Conservation (phyloP, 202 grass and related monocot genomes). For the Musa balbisiana region DNA sequence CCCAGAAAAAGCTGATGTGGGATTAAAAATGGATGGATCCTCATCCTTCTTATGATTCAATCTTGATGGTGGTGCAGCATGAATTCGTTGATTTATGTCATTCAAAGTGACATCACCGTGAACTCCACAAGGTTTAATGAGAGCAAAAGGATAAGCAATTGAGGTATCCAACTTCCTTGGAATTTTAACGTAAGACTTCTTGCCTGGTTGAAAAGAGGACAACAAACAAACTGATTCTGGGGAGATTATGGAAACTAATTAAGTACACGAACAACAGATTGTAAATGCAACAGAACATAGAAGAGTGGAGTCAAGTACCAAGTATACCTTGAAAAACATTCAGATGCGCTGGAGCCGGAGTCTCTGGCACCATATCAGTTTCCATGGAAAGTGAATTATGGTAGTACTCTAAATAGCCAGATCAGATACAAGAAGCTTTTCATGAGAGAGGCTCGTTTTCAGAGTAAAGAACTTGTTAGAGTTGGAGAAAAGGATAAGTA, state of each 20-base stretch:
- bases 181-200: slow-evolving; percentile 45
- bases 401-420: slow-evolving; percentile 28
- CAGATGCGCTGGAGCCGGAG: slow-evolving; percentile 18
- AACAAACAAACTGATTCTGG: not conserved
- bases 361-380: slow-evolving; percentile 30
- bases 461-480: too few species aligned
- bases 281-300: not conserved
- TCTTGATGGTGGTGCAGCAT: slow-evolving; percentile 50
- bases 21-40: slow-evolving; percentile 10
- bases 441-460: too few species aligned
- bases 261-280: not conserved
- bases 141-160: slow-evolving; percentile 68
- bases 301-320: not conserved
- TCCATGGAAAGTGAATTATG: slow-evolving; percentile 32
- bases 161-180: slow-evolving; percentile 43
- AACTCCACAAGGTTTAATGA: slow-evolving; percentile 71
- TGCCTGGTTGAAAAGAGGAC: slow-evolving; percentile 32
- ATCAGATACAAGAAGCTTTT: not conserved
- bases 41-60: slow-evolving; percentile 56
- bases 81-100: slow-evolving; percentile 76
- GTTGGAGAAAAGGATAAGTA: not conserved
- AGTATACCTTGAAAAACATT: slow-evolving; percentile 49
- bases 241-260: not conserved
- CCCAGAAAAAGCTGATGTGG: slow-evolving; percentile 63
- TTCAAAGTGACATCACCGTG: slow-evolving; percentile 48